Evolutionary conservation across 805 yeast genomes (phyloP).

Genomic region (Yamadazyma philogaea): DNA sequence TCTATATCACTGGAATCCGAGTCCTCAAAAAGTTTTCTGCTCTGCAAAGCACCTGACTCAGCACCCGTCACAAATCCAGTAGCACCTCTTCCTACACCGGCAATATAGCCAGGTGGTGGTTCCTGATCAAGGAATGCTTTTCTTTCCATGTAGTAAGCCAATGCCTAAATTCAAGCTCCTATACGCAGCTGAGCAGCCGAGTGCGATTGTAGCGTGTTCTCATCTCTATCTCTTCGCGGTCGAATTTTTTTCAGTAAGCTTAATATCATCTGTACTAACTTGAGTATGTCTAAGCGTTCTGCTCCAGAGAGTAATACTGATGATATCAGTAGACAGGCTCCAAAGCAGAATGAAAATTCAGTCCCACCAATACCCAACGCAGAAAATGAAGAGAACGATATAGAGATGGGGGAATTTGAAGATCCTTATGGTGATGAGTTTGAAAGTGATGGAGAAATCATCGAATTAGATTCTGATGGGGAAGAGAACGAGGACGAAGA

Average conservation of each 20-base stretch:
- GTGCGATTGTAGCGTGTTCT: not conserved
- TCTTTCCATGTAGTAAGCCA: slow-evolving; percentile 46
- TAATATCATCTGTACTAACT: not conserved
- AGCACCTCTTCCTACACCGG: slow-evolving; percentile 96
- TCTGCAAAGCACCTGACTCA: slow-evolving; percentile 51
- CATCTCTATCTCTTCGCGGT: slow-evolving; percentile 4
- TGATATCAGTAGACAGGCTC: slow-evolving; percentile 22
- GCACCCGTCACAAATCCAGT: slow-evolving; percentile 87
- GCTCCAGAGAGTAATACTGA: slow-evolving; percentile 32
- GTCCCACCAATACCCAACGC: slow-evolving; percentile 36
- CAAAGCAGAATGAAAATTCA: slow-evolving; percentile 34
- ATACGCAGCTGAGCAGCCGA: no score
- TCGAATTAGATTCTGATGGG: slow-evolving; percentile 63
- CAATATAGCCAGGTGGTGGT: slow-evolving; percentile 86
- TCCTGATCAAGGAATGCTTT: slow-evolving; percentile 73
- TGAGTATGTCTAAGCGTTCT: slow-evolving; percentile 50
- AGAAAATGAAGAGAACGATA: slow-evolving; percentile 35
- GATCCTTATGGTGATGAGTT: slow-evolving; percentile 88
- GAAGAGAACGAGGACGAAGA: slow-evolving; percentile 36
- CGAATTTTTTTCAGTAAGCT: slow-evolving; percentile 3
- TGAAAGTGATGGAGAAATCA: slow-evolving; percentile 87
- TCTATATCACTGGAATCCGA: slow-evolving; percentile 19
- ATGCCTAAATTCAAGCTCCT: not conserved
- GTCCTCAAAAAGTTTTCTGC: slow-evolving; percentile 27
- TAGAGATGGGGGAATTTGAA: slow-evolving; percentile 80